Evolutionary conservation across 768 basidiomycete species (phyloP).

Genomic region (Leccinum ochraceum): DNA sequence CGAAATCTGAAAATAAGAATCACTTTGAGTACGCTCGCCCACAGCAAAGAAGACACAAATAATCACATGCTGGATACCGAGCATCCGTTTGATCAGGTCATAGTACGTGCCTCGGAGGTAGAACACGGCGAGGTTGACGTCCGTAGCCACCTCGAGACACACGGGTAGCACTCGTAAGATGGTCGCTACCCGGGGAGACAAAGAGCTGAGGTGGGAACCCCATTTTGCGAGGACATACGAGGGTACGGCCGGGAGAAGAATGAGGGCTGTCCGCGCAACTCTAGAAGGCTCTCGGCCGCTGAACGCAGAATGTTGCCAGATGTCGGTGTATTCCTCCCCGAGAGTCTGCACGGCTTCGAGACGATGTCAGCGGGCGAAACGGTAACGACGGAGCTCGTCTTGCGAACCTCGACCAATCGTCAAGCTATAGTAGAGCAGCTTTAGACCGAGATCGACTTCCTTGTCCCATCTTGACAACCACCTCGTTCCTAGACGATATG

Average conservation of each 20-base stretch:
- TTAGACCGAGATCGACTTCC: constrained; percentile 70
- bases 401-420: constrained; percentile 71
- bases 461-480: constrained; percentile 81
- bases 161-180: constrained; percentile 43
- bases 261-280: constrained; percentile 48
- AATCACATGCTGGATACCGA: constrained; percentile 69
- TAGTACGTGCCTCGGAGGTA: constrained; percentile 83
- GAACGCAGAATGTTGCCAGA: constrained; percentile 66
- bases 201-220: constrained; percentile 39
- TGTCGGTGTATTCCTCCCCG: constrained; percentile 90
- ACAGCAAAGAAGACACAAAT: background rate
- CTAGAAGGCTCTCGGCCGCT: constrained; percentile 44
- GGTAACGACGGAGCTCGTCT: background rate
- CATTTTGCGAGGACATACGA: constrained; percentile 59
- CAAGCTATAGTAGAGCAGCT: constrained; percentile 70
- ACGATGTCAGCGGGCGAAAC: constrained; percentile 11
- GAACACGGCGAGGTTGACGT: constrained; percentile 79
- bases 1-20: constrained; percentile 56
- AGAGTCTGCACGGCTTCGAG: constrained; percentile 71
- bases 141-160: constrained; percentile 55
- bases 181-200: constrained; percentile 33
- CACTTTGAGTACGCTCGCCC: constrained; percentile 1
- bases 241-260: constrained; percentile 68
- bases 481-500: constrained; percentile 61
- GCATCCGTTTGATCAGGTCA: constrained; percentile 62